Evolutionary conservation across 176 grass and related monocot genomes (phyloP).

Genomic region (Elymus sibiricus): DNA sequence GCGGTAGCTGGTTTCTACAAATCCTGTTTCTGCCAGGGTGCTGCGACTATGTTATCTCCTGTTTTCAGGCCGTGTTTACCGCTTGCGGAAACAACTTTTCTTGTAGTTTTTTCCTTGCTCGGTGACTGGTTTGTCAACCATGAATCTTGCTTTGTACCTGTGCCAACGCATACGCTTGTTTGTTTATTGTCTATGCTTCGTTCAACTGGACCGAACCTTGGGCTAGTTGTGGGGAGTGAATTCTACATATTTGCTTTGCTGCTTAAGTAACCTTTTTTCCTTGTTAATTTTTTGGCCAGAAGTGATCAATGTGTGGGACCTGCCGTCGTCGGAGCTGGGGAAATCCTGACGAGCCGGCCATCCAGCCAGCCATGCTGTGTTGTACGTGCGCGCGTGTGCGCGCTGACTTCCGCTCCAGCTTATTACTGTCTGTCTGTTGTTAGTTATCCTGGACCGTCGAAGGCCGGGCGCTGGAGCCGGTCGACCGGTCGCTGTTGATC

Average conservation of each 20-base stretch:
- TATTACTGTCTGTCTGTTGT: neutral
- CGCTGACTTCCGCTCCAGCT: neutral
- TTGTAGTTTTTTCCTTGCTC: too few relatives aligned
- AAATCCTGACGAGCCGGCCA: neutral
- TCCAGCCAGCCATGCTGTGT: neutral
- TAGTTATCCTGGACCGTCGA: neutral
- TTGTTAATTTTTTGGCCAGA: neutral
- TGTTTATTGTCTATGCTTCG: neutral
- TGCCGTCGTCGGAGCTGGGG: constrained; percentile 23
- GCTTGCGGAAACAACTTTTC: too few relatives aligned
- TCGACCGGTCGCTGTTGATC: neutral
- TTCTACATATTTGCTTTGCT: neutral
- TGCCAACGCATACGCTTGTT: neutral
- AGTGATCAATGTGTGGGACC: constrained; percentile 24
- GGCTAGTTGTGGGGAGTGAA: too few relatives aligned
- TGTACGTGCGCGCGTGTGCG: neutral
- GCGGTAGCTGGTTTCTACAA: too few relatives aligned
- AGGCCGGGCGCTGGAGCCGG: neutral
- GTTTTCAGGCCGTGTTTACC: too few relatives aligned
- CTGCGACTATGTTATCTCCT: too few relatives aligned
- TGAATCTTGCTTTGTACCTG: neutral
- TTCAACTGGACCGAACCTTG: neutral
- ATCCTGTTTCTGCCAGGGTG: too few relatives aligned
- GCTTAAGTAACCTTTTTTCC: neutral
- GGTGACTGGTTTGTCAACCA: neutral